A percentile compares a stretch with the other conserved stretches of the same genome.
phyloP scores from a whole-genome alignment of 1,284 basidiomycete species.

The Austroboletus novae-zelandiae region DNA sequence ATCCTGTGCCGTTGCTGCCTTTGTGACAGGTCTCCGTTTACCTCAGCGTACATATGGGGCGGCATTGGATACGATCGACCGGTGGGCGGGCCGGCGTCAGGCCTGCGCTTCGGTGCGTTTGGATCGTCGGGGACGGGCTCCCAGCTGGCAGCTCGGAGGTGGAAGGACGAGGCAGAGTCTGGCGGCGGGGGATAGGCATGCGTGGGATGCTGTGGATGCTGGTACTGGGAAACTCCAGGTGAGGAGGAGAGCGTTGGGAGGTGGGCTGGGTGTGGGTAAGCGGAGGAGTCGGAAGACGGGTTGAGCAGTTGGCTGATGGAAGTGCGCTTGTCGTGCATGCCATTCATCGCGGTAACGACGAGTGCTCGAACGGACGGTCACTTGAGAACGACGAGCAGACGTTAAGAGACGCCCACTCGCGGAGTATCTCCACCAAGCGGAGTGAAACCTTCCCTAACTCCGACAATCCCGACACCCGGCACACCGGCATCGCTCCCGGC shows the following conservation, averaged over 20 bases:
- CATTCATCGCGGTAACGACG: constrained; percentile 38
- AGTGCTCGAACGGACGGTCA: constrained; percentile 1
- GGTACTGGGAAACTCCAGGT: constrained; percentile 29
- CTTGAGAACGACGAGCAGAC: constrained; percentile 22
- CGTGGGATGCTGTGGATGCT: constrained; percentile 28
- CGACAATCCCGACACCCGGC: constrained; percentile 23
- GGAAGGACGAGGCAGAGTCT: constrained; percentile 34
- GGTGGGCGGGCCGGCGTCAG: constrained; percentile 30
- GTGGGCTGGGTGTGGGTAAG: constrained; percentile 31
- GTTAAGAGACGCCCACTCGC: constrained; percentile 32
- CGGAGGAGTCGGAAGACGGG: constrained; percentile 36
- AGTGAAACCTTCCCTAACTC: constrained; percentile 26
- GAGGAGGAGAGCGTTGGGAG: constrained; percentile 26
- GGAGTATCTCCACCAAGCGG: constrained; percentile 29
- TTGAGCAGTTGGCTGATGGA: constrained; percentile 54
- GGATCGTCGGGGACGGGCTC: constrained; percentile 37
- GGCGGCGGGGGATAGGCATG: constrained; percentile 31
- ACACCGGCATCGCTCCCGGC: constrained; percentile 25
- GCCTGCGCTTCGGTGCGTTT: constrained; percentile 33
- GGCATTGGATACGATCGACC: constrained; percentile 36
- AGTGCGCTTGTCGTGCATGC: constrained; percentile 50
- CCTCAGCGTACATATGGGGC: constrained; percentile 33
- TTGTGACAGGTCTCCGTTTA: constrained; percentile 33
- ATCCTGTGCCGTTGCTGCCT: constrained; percentile 29
- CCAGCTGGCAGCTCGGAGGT: constrained; percentile 45